Conservation (phyloP, 192 early-diverging fungal genomes). For the Backusella australiensis region DNA sequence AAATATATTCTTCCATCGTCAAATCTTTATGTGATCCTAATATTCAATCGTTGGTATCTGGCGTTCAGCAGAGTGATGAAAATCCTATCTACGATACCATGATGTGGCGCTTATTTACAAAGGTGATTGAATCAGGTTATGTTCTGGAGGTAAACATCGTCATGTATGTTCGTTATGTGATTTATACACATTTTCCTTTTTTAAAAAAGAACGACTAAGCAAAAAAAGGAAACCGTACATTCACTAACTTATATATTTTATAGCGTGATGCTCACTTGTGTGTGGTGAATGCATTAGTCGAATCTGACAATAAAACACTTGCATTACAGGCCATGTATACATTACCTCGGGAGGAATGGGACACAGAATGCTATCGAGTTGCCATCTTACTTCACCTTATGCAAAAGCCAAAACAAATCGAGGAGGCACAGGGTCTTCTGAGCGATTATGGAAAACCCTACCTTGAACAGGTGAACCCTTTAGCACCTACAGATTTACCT, state of each 20-base stretch:
- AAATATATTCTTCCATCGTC: conserved; percentile 21
- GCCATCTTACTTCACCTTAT: conserved; percentile 23
- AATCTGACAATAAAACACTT: conserved; percentile 5
- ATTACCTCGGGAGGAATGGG: conserved; percentile 22
- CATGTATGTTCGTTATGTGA: not conserved
- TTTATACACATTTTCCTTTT: not conserved
- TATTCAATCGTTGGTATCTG: not conserved
- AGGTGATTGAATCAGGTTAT: conserved; percentile 27
- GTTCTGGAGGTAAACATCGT: conserved; percentile 8
- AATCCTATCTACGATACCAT: conserved; percentile 10
- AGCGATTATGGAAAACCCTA: conserved; percentile 20
- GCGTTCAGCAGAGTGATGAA: not conserved
- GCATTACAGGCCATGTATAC: conserved; percentile 26
- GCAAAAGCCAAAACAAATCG: conserved; percentile 11
- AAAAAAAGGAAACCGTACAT: not conserved
- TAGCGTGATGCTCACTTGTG: conserved; percentile 7
- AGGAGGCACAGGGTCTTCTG: conserved; percentile 14
- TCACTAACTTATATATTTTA: not conserved
- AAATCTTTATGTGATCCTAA: conserved; percentile 19
- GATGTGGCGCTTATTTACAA: conserved; percentile 21
- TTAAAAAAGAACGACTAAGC: not conserved
- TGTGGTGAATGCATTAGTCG: conserved; percentile 12
- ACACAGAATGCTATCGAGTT: conserved; percentile 18
- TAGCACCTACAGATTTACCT: conserved; percentile 9
- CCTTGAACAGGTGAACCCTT: conserved; percentile 15